phyloP scores from a whole-genome alignment of 2,329 filamentous ascomycete genomes.

The Colletotrichum brevisporum region DNA sequence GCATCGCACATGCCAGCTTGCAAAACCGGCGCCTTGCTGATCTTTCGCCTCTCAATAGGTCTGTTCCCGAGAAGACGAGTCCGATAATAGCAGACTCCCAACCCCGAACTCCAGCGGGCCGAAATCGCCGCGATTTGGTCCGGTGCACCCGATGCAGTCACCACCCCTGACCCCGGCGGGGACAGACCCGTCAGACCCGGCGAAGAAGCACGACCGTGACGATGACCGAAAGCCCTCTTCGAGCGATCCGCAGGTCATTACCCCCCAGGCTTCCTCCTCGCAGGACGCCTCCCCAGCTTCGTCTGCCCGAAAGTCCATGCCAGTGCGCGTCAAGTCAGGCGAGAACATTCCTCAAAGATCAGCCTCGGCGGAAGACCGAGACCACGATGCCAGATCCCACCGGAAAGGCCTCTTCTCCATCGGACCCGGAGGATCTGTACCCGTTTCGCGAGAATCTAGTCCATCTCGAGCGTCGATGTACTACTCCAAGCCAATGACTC shows the following conservation, averaged over 20 bases:
- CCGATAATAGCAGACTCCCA: conserved; percentile 73
- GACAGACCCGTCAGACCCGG: conserved; percentile 65
- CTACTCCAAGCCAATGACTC: conserved; percentile 83
- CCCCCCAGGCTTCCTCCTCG: conserved; percentile 75
- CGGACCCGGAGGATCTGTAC: conserved; percentile 65
- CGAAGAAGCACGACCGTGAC: conserved; percentile 48
- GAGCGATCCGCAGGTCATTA: conserved; percentile 67
- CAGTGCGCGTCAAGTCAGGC: conserved; percentile 60
- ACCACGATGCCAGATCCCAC: conserved; percentile 56
- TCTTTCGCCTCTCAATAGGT: conserved; percentile 58
- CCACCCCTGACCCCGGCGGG: conserved; percentile 91
- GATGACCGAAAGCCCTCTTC: conserved; percentile 51
- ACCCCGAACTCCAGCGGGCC: conserved; percentile 76
- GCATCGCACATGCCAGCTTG: conserved; percentile 33
- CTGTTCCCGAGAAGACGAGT: conserved; percentile 72
- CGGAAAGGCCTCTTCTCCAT: conserved; percentile 69
- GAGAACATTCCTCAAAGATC: conserved; percentile 59
- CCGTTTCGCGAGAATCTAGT: conserved; percentile 73
- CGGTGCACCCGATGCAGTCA: conserved; percentile 82
- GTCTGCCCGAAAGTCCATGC: conserved; percentile 55
- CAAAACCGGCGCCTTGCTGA: conserved; percentile 44
- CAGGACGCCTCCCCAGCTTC: conserved; percentile 64
- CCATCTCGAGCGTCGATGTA: conserved; percentile 75
- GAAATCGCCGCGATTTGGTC: conserved; percentile 77
- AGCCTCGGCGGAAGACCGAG: conserved; percentile 55